Evolutionary conservation across 202 grass and related monocot species (phyloP).

Genomic region (Zoysia matrella): DNA sequence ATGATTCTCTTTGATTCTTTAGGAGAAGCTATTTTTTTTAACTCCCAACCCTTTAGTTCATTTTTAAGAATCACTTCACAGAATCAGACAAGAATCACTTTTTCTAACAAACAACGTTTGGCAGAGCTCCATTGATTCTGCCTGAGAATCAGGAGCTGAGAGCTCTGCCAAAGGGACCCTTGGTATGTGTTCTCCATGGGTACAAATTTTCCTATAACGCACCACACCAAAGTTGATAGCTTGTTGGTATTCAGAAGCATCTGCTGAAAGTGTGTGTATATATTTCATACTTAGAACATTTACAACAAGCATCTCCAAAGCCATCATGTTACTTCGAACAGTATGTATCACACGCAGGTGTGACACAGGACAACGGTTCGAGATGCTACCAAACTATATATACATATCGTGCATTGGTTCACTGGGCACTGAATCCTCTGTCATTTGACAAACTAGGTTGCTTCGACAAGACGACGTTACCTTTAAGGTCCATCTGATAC

Average conservation of each 20-base stretch:
- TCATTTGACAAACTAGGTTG: conserved; percentile 46
- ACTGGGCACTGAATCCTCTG: conserved; percentile 48
- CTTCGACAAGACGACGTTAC: conserved; percentile 74
- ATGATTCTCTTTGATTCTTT: too few relatives aligned
- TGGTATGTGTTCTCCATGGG: too few relatives aligned
- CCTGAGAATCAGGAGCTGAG: too few relatives aligned
- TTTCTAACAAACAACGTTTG: too few relatives aligned
- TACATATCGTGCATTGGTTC: conserved; percentile 29
- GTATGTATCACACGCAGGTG: neutral
- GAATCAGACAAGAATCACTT: too few relatives aligned
- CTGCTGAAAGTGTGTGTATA: neutral
- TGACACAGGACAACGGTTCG: neutral
- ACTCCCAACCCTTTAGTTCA: too few relatives aligned
- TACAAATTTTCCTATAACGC: neutral
- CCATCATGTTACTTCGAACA: conserved; percentile 5
- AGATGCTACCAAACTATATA: conserved; percentile 2
- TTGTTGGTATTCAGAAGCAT: neutral
- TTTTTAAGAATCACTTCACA: too few relatives aligned
- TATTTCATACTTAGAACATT: conserved; percentile 2
- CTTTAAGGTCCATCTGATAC: conserved; percentile 69
- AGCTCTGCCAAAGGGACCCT: too few relatives aligned
- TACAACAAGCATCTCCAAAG: conserved; percentile 47
- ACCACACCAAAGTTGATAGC: neutral
- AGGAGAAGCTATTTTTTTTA: too few relatives aligned
- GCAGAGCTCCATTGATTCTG: too few relatives aligned